Base-by-base conservation (phyloP, 495 filamentous ascomycete genomes). In the Penicillium malachiteum region DNA sequence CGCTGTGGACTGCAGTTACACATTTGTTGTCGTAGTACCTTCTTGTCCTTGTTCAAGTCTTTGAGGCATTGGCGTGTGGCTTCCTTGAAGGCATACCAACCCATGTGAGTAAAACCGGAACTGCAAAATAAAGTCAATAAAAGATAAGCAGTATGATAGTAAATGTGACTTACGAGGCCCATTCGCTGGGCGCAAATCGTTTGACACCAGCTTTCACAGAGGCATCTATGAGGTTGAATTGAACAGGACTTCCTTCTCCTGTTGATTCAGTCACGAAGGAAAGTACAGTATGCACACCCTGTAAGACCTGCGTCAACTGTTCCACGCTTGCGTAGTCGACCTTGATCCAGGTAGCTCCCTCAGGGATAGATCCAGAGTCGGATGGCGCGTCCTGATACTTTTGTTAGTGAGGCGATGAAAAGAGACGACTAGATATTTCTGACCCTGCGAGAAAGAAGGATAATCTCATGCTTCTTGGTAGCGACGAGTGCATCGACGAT, bases 201-300 rank as follows among this genome's bases (percentile, higher is more conserved):
- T 79, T 80, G 9, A 89, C 84, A 17, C 83, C 82, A 3, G 81
- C 86, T 1, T 74, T 71, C 33, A 85, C 58, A 0, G 82, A 78
- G 0, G 85, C 86, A 55, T 88, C 81, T 26, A 88, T 79, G 38
- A 86, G 74, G n/a, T 53, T 71, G 55, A 68, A 78, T 62, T 81
- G 79, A 0, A 63, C 33, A 14, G 47, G 69, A 41, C 72, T 66
- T 76, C 80, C 1, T 63, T 49, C n/a, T 71, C 21, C 21, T 26
- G 2, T 4, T 26, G 21, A 63, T 5, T 62, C 51, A 1, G 32
- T 21, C 31, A 83, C 58, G 58, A 87, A 85, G 18, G 77, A 85
- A 9, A 87, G 62, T 5, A 87, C 57, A 0, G 81, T 84, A 53
- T 84, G 75, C 1, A 75, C 71, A 18, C 80, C 83, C 4, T 65